Evolutionary conservation across 2,329 filamentous ascomycete genomes (phyloP).

Genomic region (Colletotrichum melonis): DNA sequence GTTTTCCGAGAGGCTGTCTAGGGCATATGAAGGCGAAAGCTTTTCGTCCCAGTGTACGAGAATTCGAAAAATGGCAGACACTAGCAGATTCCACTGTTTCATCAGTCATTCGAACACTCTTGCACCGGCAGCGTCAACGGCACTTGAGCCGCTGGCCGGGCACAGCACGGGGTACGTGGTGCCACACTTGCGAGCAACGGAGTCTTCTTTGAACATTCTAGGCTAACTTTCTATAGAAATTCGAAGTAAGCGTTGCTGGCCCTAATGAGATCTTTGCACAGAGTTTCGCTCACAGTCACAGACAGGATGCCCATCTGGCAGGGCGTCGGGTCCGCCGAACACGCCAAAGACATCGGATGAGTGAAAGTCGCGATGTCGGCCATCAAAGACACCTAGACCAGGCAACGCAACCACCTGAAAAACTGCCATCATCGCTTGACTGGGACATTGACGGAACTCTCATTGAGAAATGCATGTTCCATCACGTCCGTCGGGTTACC

Average conservation of each 20-base stretch:
- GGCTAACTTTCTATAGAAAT: neutral
- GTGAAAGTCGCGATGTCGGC: neutral
- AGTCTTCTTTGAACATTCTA: neutral
- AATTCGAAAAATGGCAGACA: neutral
- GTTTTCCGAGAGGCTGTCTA: neutral
- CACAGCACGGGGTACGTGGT: neutral
- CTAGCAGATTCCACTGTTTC: neutral
- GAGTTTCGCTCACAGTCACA: neutral
- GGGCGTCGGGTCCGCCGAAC: too few species aligned
- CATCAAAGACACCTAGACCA: neutral
- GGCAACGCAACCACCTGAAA: neutral
- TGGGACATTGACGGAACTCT: neutral
- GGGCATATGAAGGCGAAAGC: too few species aligned
- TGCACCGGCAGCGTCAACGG: neutral
- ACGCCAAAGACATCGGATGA: neutral
- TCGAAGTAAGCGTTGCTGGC: neutral
- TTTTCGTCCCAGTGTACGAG: neutral
- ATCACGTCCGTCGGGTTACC: conserved; percentile 5
- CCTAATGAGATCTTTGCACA: neutral
- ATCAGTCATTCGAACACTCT: neutral
- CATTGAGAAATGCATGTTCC: conserved; percentile 16
- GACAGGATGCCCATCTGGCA: neutral
- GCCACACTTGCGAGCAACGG: neutral
- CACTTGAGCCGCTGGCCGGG: neutral
- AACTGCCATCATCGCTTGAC: neutral